Base-by-base conservation (phyloP, 177 flowering plant species). In the Tripterygium wilfordii region DNA sequence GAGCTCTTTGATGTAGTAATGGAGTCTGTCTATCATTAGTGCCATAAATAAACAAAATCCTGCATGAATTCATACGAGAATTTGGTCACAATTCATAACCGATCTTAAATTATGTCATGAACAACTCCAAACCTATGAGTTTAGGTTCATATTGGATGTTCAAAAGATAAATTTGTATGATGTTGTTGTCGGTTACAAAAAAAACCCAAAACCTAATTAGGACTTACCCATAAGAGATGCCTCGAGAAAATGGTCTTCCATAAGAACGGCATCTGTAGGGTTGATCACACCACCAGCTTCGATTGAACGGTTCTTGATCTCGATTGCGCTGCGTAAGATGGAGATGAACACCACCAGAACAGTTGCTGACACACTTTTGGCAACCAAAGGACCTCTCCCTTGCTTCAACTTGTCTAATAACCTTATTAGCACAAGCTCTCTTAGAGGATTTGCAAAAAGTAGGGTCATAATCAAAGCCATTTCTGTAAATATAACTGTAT, bases 31-130 rank as follows among this genome's bases (percentile, higher is more conserved):
- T 40, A 59, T 54, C 45, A 72, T 51, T 38, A 75, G 5, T 16
- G 62, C 72, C 15, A 75, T 65, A 42, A 75, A 69, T 13, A 75
- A 54, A 4, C 58, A 61, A 45, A 72, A 61, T 18, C 75, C 80
- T 76, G 73, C 55, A 49, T 2, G 13, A 9, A 31, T 1, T 27
- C 18, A 5, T 9, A 14, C 5, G 1, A 17, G 13, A 19, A 33
- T 30, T n/a, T n/a, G n/a, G n/a, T n/a, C n/a, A n/a, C n/a, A n/a
- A n/a, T n/a, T n/a, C n/a, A n/a, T n/a, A n/a, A n/a, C n/a, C n/a
- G n/a, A n/a, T n/a, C n/a, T n/a, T n/a, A n/a, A n/a, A n/a, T n/a
- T n/a, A n/a, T n/a, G n/a, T 2, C 17, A 36, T 7, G 3, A n/a
- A 2, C 4, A n/a, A 14, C 19, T n/a, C 2, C 19, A 39, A 10